Evolutionary conservation across 176 grass and related monocot species (phyloP), one percentile per base, ranked within the genome.

Genomic region (Elymus sibiricus): DNA sequence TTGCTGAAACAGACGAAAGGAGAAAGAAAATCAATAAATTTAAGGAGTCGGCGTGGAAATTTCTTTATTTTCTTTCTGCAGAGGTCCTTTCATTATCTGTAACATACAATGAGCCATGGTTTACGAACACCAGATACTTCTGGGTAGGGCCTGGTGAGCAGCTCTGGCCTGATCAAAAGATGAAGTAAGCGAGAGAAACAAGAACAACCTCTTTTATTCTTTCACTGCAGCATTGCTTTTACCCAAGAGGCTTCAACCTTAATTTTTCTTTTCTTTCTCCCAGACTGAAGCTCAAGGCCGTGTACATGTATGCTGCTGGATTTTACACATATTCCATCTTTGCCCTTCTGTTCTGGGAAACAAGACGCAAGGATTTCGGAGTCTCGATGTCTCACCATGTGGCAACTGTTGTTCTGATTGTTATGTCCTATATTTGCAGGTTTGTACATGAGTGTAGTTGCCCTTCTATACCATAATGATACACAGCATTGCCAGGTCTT

Each of bases 301-400:
- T 93, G 11, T 98, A 98, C 78, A 95, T 98, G 93, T 98, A 93
- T 91, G 89, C 89, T 44, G 89, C 90, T 63, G 95, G 95, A 90
- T 98, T 98, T 93, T 95, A 98, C 85, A 95, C 91, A 82, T 95
- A 98, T 81, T 98, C 95, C 51, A 98, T 98, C 71, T 98, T 95
- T 27, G 95, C 95, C 31, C 93, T 98, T 65, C 44, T 98, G 67
- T 98, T 93, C 77, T 98, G 95, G 95, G 95, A 98, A 90, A 98
- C 93, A 88, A 91, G 89, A 75, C 82, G 95, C 29, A 90, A 85
- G 13, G 93, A 98, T 77, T 92, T 95, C 74, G 89, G 91, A 76
- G 91, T 98, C 7, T 98, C 95, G 38, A 95, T 98, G 95, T 91
- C 83, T 81, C 95, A 98, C 74, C 95, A 98, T 19, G 70, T 98